Conservation (phyloP, 2,329 filamentous ascomycete species). For the Pseudogymnoascus sp. region DNA sequence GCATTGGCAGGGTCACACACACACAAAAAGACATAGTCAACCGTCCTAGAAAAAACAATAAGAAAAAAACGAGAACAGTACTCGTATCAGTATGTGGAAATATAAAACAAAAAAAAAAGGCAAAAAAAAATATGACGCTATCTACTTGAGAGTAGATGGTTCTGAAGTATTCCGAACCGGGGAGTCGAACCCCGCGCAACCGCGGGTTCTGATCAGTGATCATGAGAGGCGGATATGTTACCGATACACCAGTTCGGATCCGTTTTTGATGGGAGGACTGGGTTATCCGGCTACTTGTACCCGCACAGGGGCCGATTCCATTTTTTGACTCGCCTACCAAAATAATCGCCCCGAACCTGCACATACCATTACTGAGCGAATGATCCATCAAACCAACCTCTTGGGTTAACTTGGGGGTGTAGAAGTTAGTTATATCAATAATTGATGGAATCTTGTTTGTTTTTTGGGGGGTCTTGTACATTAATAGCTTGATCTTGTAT, state of each 20-base stretch:
- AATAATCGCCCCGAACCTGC: neutral
- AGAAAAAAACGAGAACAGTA: too few relatives aligned
- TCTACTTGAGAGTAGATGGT: conserved; percentile 3
- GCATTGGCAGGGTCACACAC: neutral
- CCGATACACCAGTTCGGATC: conserved; percentile 9
- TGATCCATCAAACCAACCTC: neutral
- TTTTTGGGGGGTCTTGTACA: neutral
- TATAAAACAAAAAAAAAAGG: neutral
- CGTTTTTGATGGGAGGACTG: neutral
- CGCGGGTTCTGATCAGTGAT: conserved; percentile 9
- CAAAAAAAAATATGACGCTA: conserved; percentile 4
- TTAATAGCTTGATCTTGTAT: neutral
- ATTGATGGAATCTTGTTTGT: neutral
- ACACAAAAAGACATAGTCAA: neutral
- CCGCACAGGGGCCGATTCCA: neutral
- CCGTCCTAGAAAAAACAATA: too few relatives aligned
- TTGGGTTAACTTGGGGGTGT: neutral
- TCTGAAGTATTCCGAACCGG: conserved; percentile 11
- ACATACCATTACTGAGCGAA: neutral
- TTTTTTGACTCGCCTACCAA: neutral
- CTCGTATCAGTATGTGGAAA: too few relatives aligned
- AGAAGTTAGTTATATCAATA: neutral
- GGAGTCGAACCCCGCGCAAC: conserved; percentile 10
- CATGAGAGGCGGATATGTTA: conserved; percentile 10
- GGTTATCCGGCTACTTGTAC: neutral